phyloP scores from a whole-genome alignment of 2,329 filamentous ascomycete species.

The Diaporthe caulivora region DNA sequence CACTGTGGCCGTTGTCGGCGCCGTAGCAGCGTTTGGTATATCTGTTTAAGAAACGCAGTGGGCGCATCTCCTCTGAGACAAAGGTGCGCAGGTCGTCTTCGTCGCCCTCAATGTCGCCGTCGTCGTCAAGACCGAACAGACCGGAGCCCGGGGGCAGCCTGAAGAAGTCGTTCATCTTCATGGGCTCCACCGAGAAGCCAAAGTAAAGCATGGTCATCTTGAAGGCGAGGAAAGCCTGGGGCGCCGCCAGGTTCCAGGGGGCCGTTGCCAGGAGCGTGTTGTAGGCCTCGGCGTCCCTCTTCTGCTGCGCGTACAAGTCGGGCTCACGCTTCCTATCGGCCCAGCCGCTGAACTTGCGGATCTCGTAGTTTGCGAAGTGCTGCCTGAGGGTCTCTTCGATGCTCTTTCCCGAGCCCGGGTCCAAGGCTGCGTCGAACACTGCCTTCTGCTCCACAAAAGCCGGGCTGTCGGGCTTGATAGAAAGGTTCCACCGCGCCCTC shows the following conservation, averaged over 20 bases:
- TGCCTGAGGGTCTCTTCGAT: slow-evolving; percentile 23
- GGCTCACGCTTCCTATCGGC: slow-evolving; percentile 25
- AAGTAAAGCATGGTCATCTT: slow-evolving; percentile 62
- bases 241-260: slow-evolving; percentile 4
- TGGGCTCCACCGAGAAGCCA: slow-evolving; percentile 58
- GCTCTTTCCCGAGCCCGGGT: slow-evolving; percentile 4
- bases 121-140: slow-evolving; percentile 27
- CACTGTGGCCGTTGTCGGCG: slow-evolving; percentile 34
- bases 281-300: slow-evolving; percentile 15
- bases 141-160: neutral
- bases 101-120: slow-evolving; percentile 39
- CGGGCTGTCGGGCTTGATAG: slow-evolving; percentile 12
- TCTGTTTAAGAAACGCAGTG: slow-evolving; percentile 40
- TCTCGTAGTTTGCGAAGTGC: slow-evolving; percentile 30
- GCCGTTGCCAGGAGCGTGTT: neutral
- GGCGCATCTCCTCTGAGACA: slow-evolving; percentile 34
- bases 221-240: slow-evolving; percentile 46
- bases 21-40: slow-evolving; percentile 38
- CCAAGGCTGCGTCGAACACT: slow-evolving; percentile 15
- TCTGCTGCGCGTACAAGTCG: slow-evolving; percentile 23
- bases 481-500: slow-evolving; percentile 21
- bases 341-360: slow-evolving; percentile 32
- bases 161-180: slow-evolving; percentile 46
- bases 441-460: neutral
- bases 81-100: slow-evolving; percentile 42